phyloP scores from a whole-genome alignment of 805 yeast genomes.

The Huiozyma sinensis region DNA sequence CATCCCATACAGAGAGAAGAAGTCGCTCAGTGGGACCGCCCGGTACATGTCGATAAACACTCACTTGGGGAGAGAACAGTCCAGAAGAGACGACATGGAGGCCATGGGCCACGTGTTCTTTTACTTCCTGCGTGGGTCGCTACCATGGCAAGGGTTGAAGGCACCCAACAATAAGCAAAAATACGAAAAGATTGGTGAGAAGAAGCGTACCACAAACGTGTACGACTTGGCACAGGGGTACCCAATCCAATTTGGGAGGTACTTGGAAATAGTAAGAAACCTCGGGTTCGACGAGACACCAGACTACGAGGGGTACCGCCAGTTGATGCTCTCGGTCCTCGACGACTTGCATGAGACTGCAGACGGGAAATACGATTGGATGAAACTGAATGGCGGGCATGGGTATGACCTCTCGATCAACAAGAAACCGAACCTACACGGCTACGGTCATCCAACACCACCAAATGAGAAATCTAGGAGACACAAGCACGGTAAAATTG shows the following conservation, averaged over 20 bases:
- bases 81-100: slow-evolving; percentile 92
- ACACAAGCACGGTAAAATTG: slow-evolving; percentile 14
- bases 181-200: slow-evolving; percentile 95
- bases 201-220: slow-evolving; percentile 83
- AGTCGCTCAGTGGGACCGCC: slow-evolving; percentile 95
- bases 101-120: slow-evolving; percentile 94
- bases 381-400: slow-evolving; percentile 86
- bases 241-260: slow-evolving; percentile 89
- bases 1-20: slow-evolving; percentile 93
- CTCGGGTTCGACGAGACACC: slow-evolving; percentile 91
- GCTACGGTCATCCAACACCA: slow-evolving; percentile 93
- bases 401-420: slow-evolving; percentile 91
- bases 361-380: slow-evolving; percentile 96
- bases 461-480: slow-evolving; percentile 37
- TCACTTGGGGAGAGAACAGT: slow-evolving; percentile 93
- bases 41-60: slow-evolving; percentile 97
- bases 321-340: slow-evolving; percentile 66
- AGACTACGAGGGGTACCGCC: slow-evolving; percentile 78
- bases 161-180: slow-evolving; percentile 97
- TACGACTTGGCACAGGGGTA: slow-evolving; percentile 78
- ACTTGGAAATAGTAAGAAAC: slow-evolving; percentile 78
- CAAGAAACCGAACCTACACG: slow-evolving; percentile 89
- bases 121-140: slow-evolving; percentile 84
- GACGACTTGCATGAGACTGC: slow-evolving; percentile 58
- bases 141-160: slow-evolving; percentile 98